These are phyloP conservation scores for Lagerstroemia speciosa DNA, from an alignment of 345 rosid species.

Conservation along the genomic window DNA sequence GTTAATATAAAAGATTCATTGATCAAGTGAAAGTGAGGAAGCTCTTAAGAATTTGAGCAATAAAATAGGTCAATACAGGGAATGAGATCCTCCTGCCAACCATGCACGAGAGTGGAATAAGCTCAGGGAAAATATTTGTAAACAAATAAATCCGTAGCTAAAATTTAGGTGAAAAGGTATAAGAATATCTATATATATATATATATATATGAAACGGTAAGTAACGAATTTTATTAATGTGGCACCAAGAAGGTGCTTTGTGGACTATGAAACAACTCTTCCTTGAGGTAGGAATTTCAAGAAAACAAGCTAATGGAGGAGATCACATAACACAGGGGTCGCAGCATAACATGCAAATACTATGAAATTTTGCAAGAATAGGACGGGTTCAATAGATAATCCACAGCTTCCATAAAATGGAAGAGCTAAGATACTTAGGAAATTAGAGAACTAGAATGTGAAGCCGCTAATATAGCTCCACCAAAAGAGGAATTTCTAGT, in stretches of 20 bases:
- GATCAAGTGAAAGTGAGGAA: neutral
- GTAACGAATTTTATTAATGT: no score
- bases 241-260: neutral
- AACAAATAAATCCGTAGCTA: neutral
- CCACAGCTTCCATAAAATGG: neutral
- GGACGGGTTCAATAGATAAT: neutral
- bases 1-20: neutral
- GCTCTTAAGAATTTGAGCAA: neutral
- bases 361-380: neutral
- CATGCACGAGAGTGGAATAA: neutral
- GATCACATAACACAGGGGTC: neutral
- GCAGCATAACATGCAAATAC: neutral
- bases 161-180: neutral
- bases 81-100: neutral
- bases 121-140: neutral
- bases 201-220: no score
- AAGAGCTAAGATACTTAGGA: neutral
- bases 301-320: neutral
- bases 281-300: neutral
- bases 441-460: neutral
- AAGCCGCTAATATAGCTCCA: neutral
- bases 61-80: neutral
- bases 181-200: no score
- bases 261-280: neutral
- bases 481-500: neutral